These are phyloP conservation scores for Eragrostis nindensis DNA, from an alignment of 176 grass and related monocot species.

Conservation along the genomic window DNA sequence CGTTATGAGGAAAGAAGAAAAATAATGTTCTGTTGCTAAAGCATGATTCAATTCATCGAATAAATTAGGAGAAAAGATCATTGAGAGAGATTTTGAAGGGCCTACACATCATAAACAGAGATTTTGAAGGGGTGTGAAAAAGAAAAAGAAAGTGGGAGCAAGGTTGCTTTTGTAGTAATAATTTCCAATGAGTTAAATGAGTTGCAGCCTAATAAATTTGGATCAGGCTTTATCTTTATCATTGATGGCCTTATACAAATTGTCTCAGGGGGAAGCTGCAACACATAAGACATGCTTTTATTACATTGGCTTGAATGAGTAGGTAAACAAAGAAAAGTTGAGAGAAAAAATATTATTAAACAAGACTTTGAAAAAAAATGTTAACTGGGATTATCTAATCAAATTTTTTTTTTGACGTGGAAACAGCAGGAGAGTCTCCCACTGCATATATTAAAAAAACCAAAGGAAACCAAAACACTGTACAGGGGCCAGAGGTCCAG, in stretches of 20 bases:
- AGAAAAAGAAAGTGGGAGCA: neutral
- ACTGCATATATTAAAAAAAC: too few species aligned
- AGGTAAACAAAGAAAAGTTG: neutral
- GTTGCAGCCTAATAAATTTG: slow-evolving; percentile 32
- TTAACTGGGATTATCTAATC: neutral
- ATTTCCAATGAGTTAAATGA: slow-evolving; percentile 73
- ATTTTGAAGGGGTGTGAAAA: neutral
- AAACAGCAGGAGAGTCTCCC: too few species aligned
- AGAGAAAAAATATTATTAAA: too few species aligned
- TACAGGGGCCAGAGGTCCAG: too few species aligned
- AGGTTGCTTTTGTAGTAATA: slow-evolving; percentile 42
- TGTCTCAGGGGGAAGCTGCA: slow-evolving; percentile 61
- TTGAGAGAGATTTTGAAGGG: neutral
- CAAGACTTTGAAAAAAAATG: neutral
- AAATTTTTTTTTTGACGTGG: too few species aligned
- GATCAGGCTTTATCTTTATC: slow-evolving; percentile 58
- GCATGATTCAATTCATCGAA: neutral
- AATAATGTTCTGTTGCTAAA: neutral
- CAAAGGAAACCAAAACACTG: too few species aligned
- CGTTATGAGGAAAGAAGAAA: neutral
- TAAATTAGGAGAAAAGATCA: neutral
- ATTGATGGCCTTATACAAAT: slow-evolving; percentile 65
- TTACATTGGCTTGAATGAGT: slow-evolving; percentile 14
- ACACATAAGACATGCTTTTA: slow-evolving; percentile 27
- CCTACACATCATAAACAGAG: neutral